Evolutionary conservation across 352 stramenopile genomes (phyloP).

Genomic region (Pythium scleroteichum): DNA sequence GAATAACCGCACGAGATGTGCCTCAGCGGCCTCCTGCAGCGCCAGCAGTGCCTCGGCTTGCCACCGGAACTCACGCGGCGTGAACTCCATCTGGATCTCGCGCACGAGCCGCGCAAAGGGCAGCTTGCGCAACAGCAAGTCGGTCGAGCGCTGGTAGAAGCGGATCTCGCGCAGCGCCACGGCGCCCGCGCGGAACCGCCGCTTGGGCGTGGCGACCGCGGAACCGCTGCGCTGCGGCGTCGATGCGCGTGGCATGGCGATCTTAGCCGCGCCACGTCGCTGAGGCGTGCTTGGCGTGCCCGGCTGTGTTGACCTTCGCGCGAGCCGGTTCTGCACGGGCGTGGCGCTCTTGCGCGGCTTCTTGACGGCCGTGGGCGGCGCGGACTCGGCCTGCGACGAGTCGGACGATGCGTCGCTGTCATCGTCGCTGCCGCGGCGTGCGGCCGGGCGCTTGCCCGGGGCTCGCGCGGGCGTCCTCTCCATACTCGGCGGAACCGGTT

Average conservation of each 20-base stretch:
- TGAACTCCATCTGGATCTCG: conserved; percentile 91
- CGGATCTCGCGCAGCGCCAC: conserved; percentile 95
- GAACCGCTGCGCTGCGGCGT: conserved; percentile 32
- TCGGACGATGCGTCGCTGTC: conserved; percentile 6
- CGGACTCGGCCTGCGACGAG: conserved; percentile 6
- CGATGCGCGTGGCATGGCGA: conserved; percentile 18
- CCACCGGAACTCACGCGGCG: conserved; percentile 83
- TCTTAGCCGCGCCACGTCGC: conserved; percentile 26
- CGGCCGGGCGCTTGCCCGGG: conserved; percentile 22
- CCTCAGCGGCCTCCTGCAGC: conserved; percentile 93
- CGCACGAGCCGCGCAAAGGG: conserved; percentile 96
- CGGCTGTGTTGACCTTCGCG: conserved; percentile 4
- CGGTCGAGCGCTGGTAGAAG: conserved; percentile 93
- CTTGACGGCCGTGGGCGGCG: conserved; percentile 32
- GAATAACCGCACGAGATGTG: conserved; percentile 95
- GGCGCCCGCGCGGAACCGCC: conserved; percentile 64
- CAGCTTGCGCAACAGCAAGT: conserved; percentile 95
- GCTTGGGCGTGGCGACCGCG: conserved; percentile 36
- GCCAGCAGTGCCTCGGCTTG: conserved; percentile 92
- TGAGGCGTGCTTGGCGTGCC: conserved; percentile 25
- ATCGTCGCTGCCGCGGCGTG: conserved; percentile 26
- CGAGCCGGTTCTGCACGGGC: conserved; percentile 23
- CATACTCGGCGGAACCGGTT: not conserved
- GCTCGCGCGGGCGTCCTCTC: conserved; percentile 24
- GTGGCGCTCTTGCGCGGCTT: conserved; percentile 26